Evolutionary conservation across 345 rosid species (phyloP), one percentile per base, ranked within the genome.

Genomic region (Citrus australasica): DNA sequence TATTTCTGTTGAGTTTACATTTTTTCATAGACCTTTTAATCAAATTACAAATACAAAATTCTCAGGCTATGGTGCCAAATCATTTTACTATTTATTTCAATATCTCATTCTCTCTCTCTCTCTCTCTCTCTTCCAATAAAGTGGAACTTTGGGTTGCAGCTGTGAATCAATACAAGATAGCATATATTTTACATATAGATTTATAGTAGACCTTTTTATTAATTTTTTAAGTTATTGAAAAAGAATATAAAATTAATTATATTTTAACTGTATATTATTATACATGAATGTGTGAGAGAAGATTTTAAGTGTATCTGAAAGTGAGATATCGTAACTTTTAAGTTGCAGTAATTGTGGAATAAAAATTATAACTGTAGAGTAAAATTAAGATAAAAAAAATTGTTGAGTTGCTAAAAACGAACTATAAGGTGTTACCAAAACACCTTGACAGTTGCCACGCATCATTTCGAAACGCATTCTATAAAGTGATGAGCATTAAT

Each of bases 361-460:
- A 6, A 7, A 38, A 38, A 0, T 6, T 8, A 38, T 38, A 0
- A 0, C 0, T 8, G 0, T 38, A 0, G 10, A 38, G 10, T 38
- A 38, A 0, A 38, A 0, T 0, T 38, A 7, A 38, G 0, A 38
- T 3, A 37, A 38, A 9, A 38, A 38, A 38, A 38, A 0, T 2
- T 38, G 0, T 38, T 38, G 9, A 38, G 2, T 7, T 38, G 10
- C 10, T 38, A 38, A 38, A 38, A 38, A 2, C 0, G 0, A 38
- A 2, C 0, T 38, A 0, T 38, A 38, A 38, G 0, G 2, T 38
- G 0, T 0, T 0, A 38, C 42, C 42, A 38, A 38, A 37, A 9
- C 0, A 9, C 2, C 0, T 38, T 8, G 3, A 0, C 0, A 38
- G 3, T 38, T 38, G 2, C 0, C 3, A 0, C 42, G 0, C 42